A percentile compares a stretch with the other conserved stretches of the same genome.
phyloP scores from a whole-genome alignment of 2,329 filamentous ascomycete genomes.

The Paecilomyces sp. region DNA sequence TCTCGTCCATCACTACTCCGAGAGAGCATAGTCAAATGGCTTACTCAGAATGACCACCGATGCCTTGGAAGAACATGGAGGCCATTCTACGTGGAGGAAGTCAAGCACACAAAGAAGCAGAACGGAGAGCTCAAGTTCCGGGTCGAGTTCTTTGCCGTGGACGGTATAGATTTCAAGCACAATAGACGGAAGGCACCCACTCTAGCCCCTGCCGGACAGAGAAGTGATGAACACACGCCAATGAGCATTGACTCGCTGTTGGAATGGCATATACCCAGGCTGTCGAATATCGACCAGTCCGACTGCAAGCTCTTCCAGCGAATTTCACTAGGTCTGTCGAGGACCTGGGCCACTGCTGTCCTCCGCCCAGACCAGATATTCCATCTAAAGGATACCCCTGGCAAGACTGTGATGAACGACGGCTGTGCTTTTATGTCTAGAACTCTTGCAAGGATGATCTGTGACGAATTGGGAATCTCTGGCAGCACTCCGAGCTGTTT shows the following conservation, averaged over 20 bases:
- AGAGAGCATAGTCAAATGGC: slow-evolving; percentile 31
- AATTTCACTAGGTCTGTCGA: slow-evolving; percentile 36
- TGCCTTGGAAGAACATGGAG: slow-evolving; percentile 39
- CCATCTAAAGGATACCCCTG: slow-evolving; percentile 20
- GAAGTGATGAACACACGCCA: slow-evolving; percentile 21
- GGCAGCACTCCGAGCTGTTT: slow-evolving; percentile 43
- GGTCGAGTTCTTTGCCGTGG: slow-evolving; percentile 39
- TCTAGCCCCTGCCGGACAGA: slow-evolving; percentile 16
- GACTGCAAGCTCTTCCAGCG: slow-evolving; percentile 41
- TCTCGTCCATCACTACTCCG: slow-evolving; percentile 19
- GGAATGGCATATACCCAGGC: slow-evolving; percentile 38
- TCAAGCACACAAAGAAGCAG: slow-evolving; percentile 24
- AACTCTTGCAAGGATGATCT: slow-evolving; percentile 41
- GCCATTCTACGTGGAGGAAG: slow-evolving; percentile 37
- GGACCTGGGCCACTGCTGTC: slow-evolving; percentile 32
- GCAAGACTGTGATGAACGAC: slow-evolving; percentile 38
- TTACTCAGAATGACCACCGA: slow-evolving; percentile 29
- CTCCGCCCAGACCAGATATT: slow-evolving; percentile 32
- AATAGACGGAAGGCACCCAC: slow-evolving; percentile 1
- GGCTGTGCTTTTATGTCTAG: slow-evolving; percentile 51
- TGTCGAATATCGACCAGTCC: slow-evolving; percentile 27
- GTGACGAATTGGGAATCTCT: slow-evolving; percentile 33
- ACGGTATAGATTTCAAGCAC: slow-evolving; percentile 32
- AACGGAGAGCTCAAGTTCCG: slow-evolving; percentile 18
- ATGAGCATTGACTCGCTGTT: slow-evolving; percentile 34